phyloP scores from a whole-genome alignment of 2,329 filamentous ascomycete species.

The Escovopsis sp. region DNA sequence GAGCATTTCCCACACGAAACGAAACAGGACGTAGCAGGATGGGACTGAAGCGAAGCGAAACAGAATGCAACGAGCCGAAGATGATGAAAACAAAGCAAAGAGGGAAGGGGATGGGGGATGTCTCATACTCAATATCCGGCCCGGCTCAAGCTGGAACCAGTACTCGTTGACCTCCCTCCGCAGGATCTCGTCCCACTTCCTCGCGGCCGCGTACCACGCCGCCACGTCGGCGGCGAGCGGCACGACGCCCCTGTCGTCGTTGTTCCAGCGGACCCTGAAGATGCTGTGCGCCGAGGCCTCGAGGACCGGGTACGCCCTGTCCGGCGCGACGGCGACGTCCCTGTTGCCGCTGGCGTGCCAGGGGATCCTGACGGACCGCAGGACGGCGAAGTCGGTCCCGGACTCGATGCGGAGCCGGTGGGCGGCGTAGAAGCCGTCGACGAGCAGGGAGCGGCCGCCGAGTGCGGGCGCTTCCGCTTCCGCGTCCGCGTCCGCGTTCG shows the following conservation, averaged over 20 bases:
- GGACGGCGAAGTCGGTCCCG: constrained; percentile 37
- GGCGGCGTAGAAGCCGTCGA: constrained; percentile 74
- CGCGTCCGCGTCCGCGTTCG: too few species aligned
- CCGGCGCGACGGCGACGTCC: constrained; percentile 66
- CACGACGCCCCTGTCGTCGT: constrained; percentile 66
- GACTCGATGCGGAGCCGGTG: constrained; percentile 39
- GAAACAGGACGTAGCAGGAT: neutral
- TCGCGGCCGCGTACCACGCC: constrained; percentile 68
- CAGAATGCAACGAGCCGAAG: neutral
- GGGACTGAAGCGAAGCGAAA: neutral
- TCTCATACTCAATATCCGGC: constrained; percentile 54
- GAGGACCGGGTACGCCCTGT: constrained; percentile 56
- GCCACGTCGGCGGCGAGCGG: constrained; percentile 36
- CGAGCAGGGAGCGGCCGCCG: constrained; percentile 68
- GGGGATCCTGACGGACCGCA: constrained; percentile 45
- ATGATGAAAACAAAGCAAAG: too few species aligned
- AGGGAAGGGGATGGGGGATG: neutral
- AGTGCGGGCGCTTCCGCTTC: constrained; percentile 7
- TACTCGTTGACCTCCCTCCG: constrained; percentile 52
- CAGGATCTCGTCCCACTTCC: constrained; percentile 58
- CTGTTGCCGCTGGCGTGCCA: constrained; percentile 85
- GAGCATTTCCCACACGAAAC: too few species aligned
- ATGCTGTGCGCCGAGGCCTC: constrained; percentile 34
- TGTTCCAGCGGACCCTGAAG: constrained; percentile 76
- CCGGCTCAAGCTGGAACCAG: constrained; percentile 69